These are phyloP conservation scores for Hypomyces rosellus DNA, from an alignment of 2,329 filamentous ascomycete genomes.

Conservation along the genomic window DNA sequence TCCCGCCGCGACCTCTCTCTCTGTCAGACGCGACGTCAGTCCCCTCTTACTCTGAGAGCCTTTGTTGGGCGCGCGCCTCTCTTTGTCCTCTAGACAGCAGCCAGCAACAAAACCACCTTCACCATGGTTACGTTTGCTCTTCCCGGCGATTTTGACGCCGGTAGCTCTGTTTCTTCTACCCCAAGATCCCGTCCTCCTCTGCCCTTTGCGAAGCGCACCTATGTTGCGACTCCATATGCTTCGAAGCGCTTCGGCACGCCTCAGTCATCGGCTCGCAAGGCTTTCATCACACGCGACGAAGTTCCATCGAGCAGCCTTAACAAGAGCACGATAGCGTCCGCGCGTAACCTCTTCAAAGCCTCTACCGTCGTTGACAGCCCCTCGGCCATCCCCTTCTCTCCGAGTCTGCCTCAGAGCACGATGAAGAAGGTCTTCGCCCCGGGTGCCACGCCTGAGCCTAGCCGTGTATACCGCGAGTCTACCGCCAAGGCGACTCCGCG, in stretches of 20 bases:
- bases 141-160: conserved; percentile 29
- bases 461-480: conserved; percentile 37
- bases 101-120: not conserved
- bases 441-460: conserved; percentile 37
- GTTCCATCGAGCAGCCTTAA: conserved; percentile 30
- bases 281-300: conserved; percentile 30
- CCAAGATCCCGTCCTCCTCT: conserved; percentile 35
- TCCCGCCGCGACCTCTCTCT: conserved; percentile 2
- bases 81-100: not conserved
- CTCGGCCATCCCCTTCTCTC: conserved; percentile 34
- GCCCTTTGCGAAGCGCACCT: conserved; percentile 38
- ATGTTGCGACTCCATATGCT: conserved; percentile 31
- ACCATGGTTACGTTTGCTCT: conserved; percentile 35
- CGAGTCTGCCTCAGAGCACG: conserved; percentile 38
- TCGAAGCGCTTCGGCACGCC: conserved; percentile 33
- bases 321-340: conserved; percentile 28
- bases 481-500: conserved; percentile 42
- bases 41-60: no score
- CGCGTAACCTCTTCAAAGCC: conserved; percentile 37
- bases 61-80: not conserved
- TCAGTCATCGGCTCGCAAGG: conserved; percentile 31
- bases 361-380: conserved; percentile 31
- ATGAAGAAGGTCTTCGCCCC: conserved; percentile 44
- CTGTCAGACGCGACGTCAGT: not conserved
- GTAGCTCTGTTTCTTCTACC: conserved; percentile 26